Base-by-base conservation (phyloP, 108 stramenopile species). In the Ochromonas danica region DNA sequence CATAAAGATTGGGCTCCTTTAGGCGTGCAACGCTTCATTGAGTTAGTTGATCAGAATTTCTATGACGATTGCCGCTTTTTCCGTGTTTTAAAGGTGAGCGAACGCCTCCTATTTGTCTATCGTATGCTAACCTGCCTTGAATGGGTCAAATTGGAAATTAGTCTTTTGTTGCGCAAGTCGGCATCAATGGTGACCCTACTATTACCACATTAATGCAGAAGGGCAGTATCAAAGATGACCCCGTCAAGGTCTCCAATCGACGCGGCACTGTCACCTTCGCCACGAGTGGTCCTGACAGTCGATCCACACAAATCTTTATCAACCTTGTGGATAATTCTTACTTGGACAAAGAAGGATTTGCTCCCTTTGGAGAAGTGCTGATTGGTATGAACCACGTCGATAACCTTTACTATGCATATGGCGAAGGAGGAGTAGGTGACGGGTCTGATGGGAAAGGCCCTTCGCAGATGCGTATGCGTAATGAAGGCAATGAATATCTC, bases 281-380 rank as follows among this genome's bases (percentile, higher is more conserved):
- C 0, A 94, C 93, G 1, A 91, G 92, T 14, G 96, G 96, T 28
- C 88, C 90, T 0, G 90, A 94, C 75, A 92, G 92, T 1, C 87
- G 95, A n/a, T 95, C 94, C 1, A 93, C 90, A 0, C 96, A 96
- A 80, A 85, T 97, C 42, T 97, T 97, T 80, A 85, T 97, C 79
- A 95, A 95, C 77, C 79, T 71, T 36, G 71, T 62, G 35, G 89
- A 92, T 71, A 97, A 94, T 84, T 82, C 78, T 38, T 94, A 93
- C 70, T 84, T 96, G 71, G 94, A 97, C 88, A 90, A 89, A 80
- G 92, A 92, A 75, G 96, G 96, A 33, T 96, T 96, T 84, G 82
- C 91, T 39, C 96, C 96, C 25, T 87, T 96, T 65, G 96, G 91
- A 39, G 81, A 91, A 71, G 90, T 96, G 30, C 88, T 93, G n/a